Evolutionary conservation across 1,139 yeast genomes (phyloP), one percentile per base, ranked within the genome.

Genomic region (Hemisphaericaspora subhashii): DNA sequence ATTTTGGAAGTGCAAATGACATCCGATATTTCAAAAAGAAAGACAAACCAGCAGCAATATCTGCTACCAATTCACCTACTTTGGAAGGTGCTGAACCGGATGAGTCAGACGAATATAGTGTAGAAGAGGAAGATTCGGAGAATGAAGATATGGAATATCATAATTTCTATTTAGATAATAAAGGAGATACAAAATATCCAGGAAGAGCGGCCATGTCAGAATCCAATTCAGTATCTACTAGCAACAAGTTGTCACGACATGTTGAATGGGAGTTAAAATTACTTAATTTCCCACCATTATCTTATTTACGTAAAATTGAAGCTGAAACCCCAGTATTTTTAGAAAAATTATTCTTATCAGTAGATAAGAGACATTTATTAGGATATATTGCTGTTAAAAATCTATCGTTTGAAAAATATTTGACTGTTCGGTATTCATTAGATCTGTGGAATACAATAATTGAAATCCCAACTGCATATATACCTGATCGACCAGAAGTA

Each of bases 331-430:
- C 77, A 33, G 81, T 86, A 11, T 83, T 81, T 48, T 61, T 86
- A 42, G 95, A 87, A 52, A 71, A 79, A 40, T 57, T 86, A 11
- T 78, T 79, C 47, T 64, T 87, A 36, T 73, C 84, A 20, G 62
- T 75, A 6, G 81, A 82, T 48, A 76, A 77, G 44, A 68, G 69
- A 47, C 68, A 66, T 37, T 60, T 87, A n/a, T 60, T 79, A 42
- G 96, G 95, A 2, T 81, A 81, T 45, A 72, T 86, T 31, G 89
- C 86, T 10, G 95, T 83, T 20, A 74, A 75, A 52, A 87, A 87
- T 59, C 34, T 86, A 14, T 69, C 85, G 1, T 87, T 72, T 58
- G 74, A 79, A 39, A 87, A 87, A 62, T 57, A 61, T 36, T 79
- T 87, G 20, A 69, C 75, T 15, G 71, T 85, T 14, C 71, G 88